Evolutionary conservation across 139 green algal species (phyloP).

Genomic region (Closterium sp.): DNA sequence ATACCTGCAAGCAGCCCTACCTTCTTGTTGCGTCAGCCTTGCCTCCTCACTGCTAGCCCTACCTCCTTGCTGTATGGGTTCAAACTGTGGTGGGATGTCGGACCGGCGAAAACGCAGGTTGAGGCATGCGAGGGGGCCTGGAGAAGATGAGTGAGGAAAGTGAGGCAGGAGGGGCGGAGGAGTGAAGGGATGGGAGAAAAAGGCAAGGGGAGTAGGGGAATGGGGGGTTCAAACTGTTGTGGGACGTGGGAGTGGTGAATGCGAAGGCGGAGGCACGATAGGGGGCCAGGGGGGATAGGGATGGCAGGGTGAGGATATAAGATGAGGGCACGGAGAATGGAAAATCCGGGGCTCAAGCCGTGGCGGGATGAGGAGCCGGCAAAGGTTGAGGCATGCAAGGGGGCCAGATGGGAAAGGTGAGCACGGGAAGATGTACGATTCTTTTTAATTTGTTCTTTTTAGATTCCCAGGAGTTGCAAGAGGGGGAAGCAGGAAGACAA

Average conservation of each 20-base stretch:
- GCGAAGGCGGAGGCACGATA: too few relatives aligned
- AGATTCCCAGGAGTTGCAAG: too few relatives aligned
- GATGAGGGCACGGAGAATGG: not conserved
- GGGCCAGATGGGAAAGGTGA: too few relatives aligned
- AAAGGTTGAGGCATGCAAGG: too few relatives aligned
- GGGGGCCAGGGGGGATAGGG: not conserved
- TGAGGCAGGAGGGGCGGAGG: not conserved
- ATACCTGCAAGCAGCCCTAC: too few relatives aligned
- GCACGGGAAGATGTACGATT: too few relatives aligned
- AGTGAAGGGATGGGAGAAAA: not conserved
- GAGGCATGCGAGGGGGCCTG: not conserved
- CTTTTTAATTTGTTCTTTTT: too few relatives aligned
- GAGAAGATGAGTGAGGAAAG: not conserved
- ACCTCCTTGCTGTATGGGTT: not conserved
- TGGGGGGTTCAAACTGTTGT: not conserved
- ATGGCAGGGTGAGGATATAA: not conserved
- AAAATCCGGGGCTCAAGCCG: too few relatives aligned
- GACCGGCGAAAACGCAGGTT: not conserved
- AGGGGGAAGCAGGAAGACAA: too few relatives aligned
- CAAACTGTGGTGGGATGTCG: conserved; percentile 2
- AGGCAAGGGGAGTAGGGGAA: not conserved
- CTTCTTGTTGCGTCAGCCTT: too few relatives aligned
- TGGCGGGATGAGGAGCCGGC: too few relatives aligned
- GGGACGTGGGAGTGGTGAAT: too few relatives aligned
- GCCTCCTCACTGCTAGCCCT: not conserved